Base-by-base conservation (phyloP, 306 rosid genomes). In the Pyrus pyrifolia region DNA sequence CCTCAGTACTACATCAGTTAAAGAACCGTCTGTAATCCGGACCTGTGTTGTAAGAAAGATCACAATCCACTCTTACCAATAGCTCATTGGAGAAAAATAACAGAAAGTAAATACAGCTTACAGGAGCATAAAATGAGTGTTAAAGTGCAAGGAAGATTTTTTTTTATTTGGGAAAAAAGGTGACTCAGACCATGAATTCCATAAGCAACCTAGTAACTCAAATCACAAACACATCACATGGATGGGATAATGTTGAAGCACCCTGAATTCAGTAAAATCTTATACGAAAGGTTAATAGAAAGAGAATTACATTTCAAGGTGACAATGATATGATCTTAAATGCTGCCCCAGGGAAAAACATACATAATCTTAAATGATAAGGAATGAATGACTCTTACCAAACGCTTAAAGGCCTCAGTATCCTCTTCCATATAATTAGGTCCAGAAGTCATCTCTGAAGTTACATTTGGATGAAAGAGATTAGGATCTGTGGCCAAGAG, bases 341-440 rank as follows among this genome's bases (percentile, higher is more conserved):
- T 19, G 29, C 14, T 22, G 2, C 29, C 62, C 27, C 62, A 57
- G 13, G 27, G 13, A 9, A 49, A 49, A 15, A 49, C 55, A 42
- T 49, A 49, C 72, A 78, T 23, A 70, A 78, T 68, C 31, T 72
- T 58, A 83, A 73, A 71, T 18, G 31, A 61, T 51, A 63, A 51
- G 44, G 67, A 18, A 75, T 68, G 73, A 78, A 73, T 27, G 44
- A 79, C 68, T 77, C 90, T 87, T 86, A 96, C 99, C 97, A 86
- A 60, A 58, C 82, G 92, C 51, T 76, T 87, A 67, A 89, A 88
- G 75, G 93, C 90, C 74, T 88, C 97, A 55, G 81, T 92, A 81
- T 96, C 99, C 85, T 92, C 96, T 78, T 96, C 99, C 99, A 96
- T 96, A 83, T 86, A 85, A 49, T 49, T 49, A 85, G 93, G 86